Conservation (phyloP, 768 basidiomycete species). For the Pleurotus djamor region DNA sequence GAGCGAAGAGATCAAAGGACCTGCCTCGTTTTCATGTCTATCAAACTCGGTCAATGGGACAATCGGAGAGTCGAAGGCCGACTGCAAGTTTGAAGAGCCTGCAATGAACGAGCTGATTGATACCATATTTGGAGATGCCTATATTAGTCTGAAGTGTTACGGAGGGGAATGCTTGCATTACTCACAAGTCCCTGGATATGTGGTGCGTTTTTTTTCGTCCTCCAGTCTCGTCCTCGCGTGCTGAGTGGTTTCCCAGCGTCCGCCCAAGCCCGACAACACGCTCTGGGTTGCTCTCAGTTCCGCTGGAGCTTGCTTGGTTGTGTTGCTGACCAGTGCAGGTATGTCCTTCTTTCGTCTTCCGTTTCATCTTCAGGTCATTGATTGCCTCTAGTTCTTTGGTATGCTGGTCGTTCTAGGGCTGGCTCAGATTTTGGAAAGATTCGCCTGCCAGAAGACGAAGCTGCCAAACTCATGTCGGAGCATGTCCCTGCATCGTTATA, state of each 20-base stretch:
- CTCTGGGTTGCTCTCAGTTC: constrained; percentile 83
- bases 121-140: constrained; percentile 89
- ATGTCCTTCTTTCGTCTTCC: constrained; percentile 8
- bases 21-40: constrained; percentile 79
- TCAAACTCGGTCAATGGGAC: not conserved
- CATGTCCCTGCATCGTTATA: constrained; percentile 95
- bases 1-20: constrained; percentile 85
- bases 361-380: not conserved
- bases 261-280: constrained; percentile 82
- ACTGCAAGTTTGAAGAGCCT: constrained; percentile 91
- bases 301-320: constrained; percentile 72
- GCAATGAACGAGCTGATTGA: constrained; percentile 96
- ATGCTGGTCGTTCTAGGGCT: constrained; percentile 72
- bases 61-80: constrained; percentile 42
- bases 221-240: not conserved
- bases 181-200: constrained; percentile 93
- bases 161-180: constrained; percentile 94
- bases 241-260: constrained; percentile 40
- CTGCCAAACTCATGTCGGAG: constrained; percentile 85
- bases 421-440: constrained; percentile 70
- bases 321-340: constrained; percentile 68
- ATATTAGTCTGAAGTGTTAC: constrained; percentile 83
- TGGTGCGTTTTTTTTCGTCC: constrained; percentile 39
- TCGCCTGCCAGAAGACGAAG: constrained; percentile 78
- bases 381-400: constrained; percentile 70